These are phyloP conservation scores for Penicillium atrosanguineum DNA, from an alignment of 495 filamentous ascomycete genomes.

Conservation along the genomic window DNA sequence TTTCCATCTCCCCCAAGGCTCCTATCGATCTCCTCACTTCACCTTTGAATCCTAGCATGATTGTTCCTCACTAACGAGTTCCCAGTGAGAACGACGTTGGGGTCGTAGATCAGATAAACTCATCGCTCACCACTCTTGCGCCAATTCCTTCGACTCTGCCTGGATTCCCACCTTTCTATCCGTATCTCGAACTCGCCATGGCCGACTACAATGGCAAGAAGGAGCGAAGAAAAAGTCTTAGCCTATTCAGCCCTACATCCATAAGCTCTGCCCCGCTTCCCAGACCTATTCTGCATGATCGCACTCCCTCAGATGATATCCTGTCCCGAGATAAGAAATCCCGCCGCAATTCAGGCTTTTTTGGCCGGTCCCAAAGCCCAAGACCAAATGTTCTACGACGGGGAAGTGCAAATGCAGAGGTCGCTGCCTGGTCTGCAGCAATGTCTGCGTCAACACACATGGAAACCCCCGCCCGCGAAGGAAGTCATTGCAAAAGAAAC, in stretches of 20 bases:
- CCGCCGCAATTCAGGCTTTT: slow-evolving; percentile 48
- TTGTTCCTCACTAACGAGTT: slow-evolving; percentile 14
- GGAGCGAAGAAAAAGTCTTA: slow-evolving; percentile 47
- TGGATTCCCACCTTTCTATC: not conserved
- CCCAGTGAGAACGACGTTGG: slow-evolving; percentile 32
- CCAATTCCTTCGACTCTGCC: slow-evolving; percentile 2
- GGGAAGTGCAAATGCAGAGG: slow-evolving; percentile 30
- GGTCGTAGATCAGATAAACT: slow-evolving; percentile 35
- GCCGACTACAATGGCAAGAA: slow-evolving; percentile 37
- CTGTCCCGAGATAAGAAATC: slow-evolving; percentile 34
- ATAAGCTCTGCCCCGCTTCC: slow-evolving; percentile 18
- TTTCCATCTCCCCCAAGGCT: not conserved
- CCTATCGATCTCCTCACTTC: slow-evolving; percentile 17
- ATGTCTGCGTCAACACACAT: slow-evolving; percentile 22
- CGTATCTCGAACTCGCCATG: slow-evolving; percentile 28
- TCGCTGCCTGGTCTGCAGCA: slow-evolving; percentile 20
- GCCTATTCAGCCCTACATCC: slow-evolving; percentile 37
- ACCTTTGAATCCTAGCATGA: slow-evolving; percentile 4
- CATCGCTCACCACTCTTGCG: slow-evolving; percentile 14
- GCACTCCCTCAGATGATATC: slow-evolving; percentile 40
- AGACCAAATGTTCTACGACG: slow-evolving; percentile 28
- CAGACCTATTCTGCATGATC: slow-evolving; percentile 29
- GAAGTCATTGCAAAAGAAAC: slow-evolving; percentile 49
- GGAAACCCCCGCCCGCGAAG: slow-evolving; percentile 34
- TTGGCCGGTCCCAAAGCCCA: slow-evolving; percentile 32